A percentile compares a stretch with the other conserved stretches of the same genome.
Evolutionary conservation across 208 protist species (phyloP).

Genomic region (Wallacemonas collosoma): DNA sequence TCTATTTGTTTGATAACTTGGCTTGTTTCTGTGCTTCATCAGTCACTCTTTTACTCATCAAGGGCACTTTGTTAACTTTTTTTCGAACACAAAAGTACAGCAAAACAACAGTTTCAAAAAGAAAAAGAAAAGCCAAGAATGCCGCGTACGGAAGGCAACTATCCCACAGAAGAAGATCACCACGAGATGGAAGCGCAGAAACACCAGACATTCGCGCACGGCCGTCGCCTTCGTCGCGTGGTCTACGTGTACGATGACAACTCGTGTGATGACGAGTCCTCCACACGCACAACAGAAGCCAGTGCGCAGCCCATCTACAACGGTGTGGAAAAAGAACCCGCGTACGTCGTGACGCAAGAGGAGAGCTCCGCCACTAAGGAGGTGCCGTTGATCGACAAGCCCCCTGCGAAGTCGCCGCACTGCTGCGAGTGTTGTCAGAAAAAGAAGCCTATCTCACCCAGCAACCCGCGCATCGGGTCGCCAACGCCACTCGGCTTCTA

Average conservation of each 20-base stretch:
- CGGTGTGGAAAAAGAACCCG: neutral
- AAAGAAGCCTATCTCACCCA: constrained; percentile 17
- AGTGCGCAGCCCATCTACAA: neutral
- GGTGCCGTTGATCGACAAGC: neutral
- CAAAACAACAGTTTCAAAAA: neutral
- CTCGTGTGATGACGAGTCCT: neutral
- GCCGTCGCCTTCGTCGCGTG: constrained; percentile 21
- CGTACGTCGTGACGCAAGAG: neutral
- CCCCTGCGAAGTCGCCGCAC: neutral
- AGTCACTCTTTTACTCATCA: too few species aligned
- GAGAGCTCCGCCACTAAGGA: neutral
- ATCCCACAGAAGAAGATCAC: neutral
- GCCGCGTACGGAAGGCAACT: neutral
- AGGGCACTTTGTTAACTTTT: too few species aligned
- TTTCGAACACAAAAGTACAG: neutral
- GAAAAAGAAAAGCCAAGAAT: constrained; percentile 18
- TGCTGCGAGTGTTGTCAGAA: constrained; percentile 21
- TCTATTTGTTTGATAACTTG: too few species aligned
- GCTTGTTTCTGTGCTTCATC: too few species aligned
- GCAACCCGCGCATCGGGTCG: constrained; percentile 34
- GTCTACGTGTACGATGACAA: constrained; percentile 25
- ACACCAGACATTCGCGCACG: neutral
- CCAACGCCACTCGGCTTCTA: constrained; percentile 39
- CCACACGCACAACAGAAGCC: neutral
- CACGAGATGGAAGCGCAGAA: constrained; percentile 4